These are phyloP conservation scores for Crithidia thermophila DNA, from an alignment of 208 protist species.

Conservation along the genomic window DNA sequence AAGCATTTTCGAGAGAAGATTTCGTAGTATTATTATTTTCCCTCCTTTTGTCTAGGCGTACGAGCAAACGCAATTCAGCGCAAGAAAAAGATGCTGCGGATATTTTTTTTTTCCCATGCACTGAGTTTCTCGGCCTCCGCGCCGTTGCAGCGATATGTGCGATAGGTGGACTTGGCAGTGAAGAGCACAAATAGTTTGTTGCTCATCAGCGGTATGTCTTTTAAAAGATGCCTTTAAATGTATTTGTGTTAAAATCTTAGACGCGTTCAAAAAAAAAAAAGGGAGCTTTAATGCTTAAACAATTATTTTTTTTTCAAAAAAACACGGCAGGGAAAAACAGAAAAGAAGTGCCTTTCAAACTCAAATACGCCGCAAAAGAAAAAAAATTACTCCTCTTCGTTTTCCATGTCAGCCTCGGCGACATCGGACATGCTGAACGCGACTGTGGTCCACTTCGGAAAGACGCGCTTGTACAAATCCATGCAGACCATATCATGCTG, in stretches of 20 bases:
- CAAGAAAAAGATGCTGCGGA: no score
- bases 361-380: background rate
- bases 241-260: no score
- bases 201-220: no score
- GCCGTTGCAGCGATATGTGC: no score
- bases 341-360: background rate
- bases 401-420: slow-evolving; percentile 31
- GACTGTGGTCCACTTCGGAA: slow-evolving; percentile 92
- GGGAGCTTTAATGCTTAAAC: background rate
- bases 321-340: background rate
- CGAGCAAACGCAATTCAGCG: no score
- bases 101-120: no score
- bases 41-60: no score
- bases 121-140: no score
- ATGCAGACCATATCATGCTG: slow-evolving; percentile 98
- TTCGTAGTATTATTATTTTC: no score
- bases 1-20: no score
- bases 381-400: slow-evolving; percentile 32
- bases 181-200: no score
- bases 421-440: slow-evolving; percentile 76
- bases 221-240: background rate
- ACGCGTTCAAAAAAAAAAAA: slow-evolving; percentile 13
- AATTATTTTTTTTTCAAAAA: background rate
- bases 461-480: slow-evolving; percentile 98
- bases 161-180: no score